Base-by-base conservation (phyloP, 768 basidiomycete species). In the Cystofilobasidium ferigula region DNA sequence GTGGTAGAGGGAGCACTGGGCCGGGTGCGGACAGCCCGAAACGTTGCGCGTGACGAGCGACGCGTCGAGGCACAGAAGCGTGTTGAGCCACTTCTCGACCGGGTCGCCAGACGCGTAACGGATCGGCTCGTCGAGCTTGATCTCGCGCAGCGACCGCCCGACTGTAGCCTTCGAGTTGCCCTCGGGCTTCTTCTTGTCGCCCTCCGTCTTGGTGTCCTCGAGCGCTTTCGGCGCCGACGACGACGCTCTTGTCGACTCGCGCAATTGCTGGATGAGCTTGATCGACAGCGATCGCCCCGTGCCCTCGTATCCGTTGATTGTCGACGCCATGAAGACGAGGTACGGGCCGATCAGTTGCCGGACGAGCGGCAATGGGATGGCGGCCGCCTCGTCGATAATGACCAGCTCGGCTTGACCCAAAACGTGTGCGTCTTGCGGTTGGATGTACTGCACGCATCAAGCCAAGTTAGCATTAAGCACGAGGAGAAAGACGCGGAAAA, bases 231-330 rank as follows among this genome's bases (percentile, higher is more conserved):
- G 6, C 22, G 26, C 9, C 12, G 61, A 43, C 12, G 43, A 47
- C 24, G 56, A 68, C 24, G 65, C 45, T 13, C 61, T 82, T 0
- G 89, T 88, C 75, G 84, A 86, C 75, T 98, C 95, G 42, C 95
- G 87, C 4, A 98, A 84, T 75, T 95, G 92, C 76, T 98, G 89
- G 70, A 99, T 87, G 64, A 99, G 87, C 77, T 99, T 99, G 68
- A 99, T 86, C 56, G 92, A 95, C 57, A 99, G 84, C 0, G 93
- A 97, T 32, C 95, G 88, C n/a, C 95, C 95, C 0, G 95, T 98
- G 32, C 95, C 95, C 81, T 98, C 95, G 76, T 99, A 99, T 45
- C 95, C 95, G 74, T 97, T 98, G 78, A 99, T 92, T 0, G 95
- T 99, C n/a, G 92, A 95, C 1, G 95, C 89, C 81, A 98, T 86